A percentile compares a stretch with the other conserved stretches of the same genome.
Evolutionary conservation across 805 yeast species (phyloP).

Genomic region (Candida boidinii): DNA sequence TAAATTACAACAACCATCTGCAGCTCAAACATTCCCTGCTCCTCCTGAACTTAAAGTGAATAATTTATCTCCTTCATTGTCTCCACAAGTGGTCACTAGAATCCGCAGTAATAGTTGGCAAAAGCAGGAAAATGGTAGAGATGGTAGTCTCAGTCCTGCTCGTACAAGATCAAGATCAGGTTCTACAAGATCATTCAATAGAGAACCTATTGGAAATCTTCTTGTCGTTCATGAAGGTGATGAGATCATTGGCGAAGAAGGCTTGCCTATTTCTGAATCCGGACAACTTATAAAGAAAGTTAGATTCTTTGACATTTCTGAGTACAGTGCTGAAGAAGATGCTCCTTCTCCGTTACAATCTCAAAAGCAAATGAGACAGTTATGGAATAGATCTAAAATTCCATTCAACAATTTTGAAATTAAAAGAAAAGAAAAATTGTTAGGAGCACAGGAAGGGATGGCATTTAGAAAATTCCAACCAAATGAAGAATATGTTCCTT

Average conservation of each 20-base stretch:
- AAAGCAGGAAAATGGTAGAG: no score
- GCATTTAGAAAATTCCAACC: constrained; percentile 23
- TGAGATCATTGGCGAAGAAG: constrained; percentile 2
- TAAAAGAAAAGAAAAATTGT: constrained; percentile 19
- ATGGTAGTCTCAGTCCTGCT: no score
- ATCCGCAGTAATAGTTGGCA: no score
- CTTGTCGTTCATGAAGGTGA: constrained; percentile 11
- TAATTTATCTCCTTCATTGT: no score
- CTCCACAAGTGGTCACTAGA: no score
- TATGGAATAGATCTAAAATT: constrained; percentile 25
- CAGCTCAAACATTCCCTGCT: no score
- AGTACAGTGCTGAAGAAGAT: constrained; percentile 44
- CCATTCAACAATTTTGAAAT: constrained; percentile 11
- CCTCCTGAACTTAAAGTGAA: no score
- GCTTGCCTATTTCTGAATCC: constrained; percentile 3
- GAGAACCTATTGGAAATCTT: constrained; percentile 13
- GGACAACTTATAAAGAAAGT: constrained; percentile 31
- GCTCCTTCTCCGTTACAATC: constrained; percentile 36
- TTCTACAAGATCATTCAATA: constrained; percentile 1
- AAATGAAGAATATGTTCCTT: constrained; percentile 15
- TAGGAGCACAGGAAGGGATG: constrained; percentile 28
- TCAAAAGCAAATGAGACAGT: constrained; percentile 26
- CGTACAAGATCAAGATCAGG: constrained; percentile 1
- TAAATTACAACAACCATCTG: no score
- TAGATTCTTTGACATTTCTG: constrained; percentile 44